phyloP scores from a whole-genome alignment of 768 basidiomycete genomes.

The Amanita pallidorosea region DNA sequence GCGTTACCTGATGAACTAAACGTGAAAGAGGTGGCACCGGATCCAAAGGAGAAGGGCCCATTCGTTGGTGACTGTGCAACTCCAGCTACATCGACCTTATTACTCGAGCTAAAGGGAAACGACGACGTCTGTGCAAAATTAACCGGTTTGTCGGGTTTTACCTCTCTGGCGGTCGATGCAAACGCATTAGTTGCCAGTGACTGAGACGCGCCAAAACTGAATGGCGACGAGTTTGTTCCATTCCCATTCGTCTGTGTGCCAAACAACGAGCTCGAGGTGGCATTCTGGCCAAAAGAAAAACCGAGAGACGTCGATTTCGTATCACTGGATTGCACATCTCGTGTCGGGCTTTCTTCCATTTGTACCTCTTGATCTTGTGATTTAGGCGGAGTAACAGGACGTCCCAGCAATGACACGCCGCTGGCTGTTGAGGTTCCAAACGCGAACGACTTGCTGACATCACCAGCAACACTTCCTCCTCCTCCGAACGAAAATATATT shows the following conservation, averaged over 20 bases:
- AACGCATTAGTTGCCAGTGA: conserved; percentile 33
- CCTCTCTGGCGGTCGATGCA: conserved; percentile 23
- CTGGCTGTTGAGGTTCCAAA: conserved; percentile 31
- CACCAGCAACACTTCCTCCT: conserved; percentile 30
- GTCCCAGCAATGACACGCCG: conserved; percentile 20
- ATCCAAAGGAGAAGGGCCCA: conserved; percentile 5
- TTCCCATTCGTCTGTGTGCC: conserved; percentile 15
- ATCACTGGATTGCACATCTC: conserved; percentile 42
- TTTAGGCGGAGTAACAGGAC: conserved; percentile 58
- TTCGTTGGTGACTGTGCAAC: conserved; percentile 5
- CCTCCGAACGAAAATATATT: conserved; percentile 39
- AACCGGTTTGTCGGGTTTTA: conserved; percentile 35
- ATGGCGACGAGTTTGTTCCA: conserved; percentile 18
- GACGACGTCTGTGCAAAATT: conserved; percentile 32
- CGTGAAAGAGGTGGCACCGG: conserved; percentile 21
- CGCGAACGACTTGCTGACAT: conserved; percentile 39
- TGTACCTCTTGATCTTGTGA: conserved; percentile 54
- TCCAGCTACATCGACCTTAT: conserved; percentile 14
- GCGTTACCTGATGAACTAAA: conserved; percentile 21
- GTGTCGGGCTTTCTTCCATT: conserved; percentile 77
- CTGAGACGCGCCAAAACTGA: conserved; percentile 29
- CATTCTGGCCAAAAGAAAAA: conserved; percentile 38
- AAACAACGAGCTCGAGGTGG: conserved; percentile 19
- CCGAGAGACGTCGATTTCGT: conserved; percentile 26
- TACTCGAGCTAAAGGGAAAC: not conserved